Evolutionary conservation across 2,329 filamentous ascomycete genomes (phyloP), one percentile per base, ranked within the genome.

Genomic region (Alternaria tenuissima): DNA sequence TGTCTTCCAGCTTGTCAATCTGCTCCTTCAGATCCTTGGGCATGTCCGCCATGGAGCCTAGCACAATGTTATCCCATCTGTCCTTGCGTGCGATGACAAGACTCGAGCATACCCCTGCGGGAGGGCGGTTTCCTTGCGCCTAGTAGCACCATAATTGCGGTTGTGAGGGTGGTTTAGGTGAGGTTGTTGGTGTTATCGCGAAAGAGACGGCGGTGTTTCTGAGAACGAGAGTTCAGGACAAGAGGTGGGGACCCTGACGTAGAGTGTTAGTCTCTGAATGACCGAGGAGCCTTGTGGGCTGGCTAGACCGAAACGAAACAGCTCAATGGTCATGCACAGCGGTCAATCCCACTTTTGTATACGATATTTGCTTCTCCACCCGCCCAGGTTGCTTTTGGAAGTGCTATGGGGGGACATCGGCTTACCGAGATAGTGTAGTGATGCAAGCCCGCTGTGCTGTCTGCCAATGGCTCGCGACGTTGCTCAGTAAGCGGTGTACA

Each of bases 1-100:
- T 80, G 59, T 93, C 86, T 83, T 98, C 95, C 24, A 98, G 86
- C 63, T 87, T 85, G 78, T 91, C 89, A 76, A 98, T 94, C 81
- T 97, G 91, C 55, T 85, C 79, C 77, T 92, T 83, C 67, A 97
- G 87, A 80, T 93, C 89, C 82, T 93, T 91, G 66, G 94, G 94
- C 80, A 97, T 87, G 83, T 97, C 93, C 79, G 90, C 89, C 88
- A 95, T 92, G 65, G 94, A 96, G 77, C 93, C 93, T 96, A 63
- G 24, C 22, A 59, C 53, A 64, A 9, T 59, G 67, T 76, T 68
- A 72, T 63, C 53, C 59, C 61, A 39, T 44, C 54, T 58, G 54
- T 65, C 54, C 42, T 57, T 56, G n/a, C 46, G 11, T 26, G 34
- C 32, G 42, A 28, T 58, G 32, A 24, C 42, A 38, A 52, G 55